Percentiles rank a stretch among this genome's conserved stretches.
phyloP scores from a whole-genome alignment of 257 asterid species.

The Scutellaria minor region DNA sequence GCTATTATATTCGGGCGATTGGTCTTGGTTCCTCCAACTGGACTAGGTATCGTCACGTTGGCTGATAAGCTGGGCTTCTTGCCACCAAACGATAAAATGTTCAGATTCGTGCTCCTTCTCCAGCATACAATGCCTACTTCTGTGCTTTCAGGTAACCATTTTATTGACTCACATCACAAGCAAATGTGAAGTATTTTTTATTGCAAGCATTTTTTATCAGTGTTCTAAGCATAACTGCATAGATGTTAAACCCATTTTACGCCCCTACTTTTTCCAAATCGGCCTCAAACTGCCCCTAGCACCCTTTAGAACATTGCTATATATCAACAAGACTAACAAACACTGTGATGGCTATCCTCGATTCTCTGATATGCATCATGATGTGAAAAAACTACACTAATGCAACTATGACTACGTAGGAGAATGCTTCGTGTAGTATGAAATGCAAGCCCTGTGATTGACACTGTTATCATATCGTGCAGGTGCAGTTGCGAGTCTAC shows the following conservation, averaged over 20 bases:
- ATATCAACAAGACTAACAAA: no score
- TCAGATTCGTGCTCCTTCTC: conserved; percentile 90
- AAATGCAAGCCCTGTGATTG: background rate
- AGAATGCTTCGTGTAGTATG: background rate
- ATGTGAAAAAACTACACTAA: background rate
- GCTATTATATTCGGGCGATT: conserved; percentile 84
- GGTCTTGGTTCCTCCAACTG: conserved; percentile 84
- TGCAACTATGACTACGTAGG: background rate
- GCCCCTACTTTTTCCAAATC: no score
- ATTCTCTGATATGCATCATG: no score
- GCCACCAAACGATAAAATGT: conserved; percentile 92
- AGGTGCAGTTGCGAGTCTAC: conserved; percentile 97
- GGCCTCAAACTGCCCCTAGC: no score
- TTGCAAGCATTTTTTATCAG: no score
- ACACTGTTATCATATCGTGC: conserved; percentile 23
- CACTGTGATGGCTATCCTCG: no score
- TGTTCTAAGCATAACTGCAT: no score
- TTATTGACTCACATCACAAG: conserved; percentile 15
- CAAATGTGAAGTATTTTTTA: background rate
- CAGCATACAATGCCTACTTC: conserved; percentile 99
- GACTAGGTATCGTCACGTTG: conserved; percentile 85
- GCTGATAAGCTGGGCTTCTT: conserved; percentile 92
- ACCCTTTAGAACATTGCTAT: no score
- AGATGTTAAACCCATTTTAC: no score
- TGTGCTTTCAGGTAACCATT: conserved; percentile 76